These are phyloP conservation scores for Collybia mongolica DNA, from an alignment of 768 basidiomycete genomes.

Conservation along the genomic window DNA sequence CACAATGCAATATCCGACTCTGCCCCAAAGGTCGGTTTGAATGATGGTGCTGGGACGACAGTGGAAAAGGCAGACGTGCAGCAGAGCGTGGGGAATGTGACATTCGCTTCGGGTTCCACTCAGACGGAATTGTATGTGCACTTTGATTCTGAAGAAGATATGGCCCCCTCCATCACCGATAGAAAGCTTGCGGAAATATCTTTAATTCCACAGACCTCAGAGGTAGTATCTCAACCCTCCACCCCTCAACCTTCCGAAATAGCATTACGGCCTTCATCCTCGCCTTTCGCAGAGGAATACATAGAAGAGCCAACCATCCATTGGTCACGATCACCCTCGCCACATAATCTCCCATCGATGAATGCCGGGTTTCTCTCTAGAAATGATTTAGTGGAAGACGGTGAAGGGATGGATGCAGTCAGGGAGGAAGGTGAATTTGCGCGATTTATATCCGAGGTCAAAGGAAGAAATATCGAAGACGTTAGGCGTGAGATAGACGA, in stretches of 20 bases:
- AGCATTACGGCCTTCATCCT: conserved; percentile 18
- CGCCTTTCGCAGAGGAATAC: conserved; percentile 6
- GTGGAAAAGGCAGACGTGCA: background rate
- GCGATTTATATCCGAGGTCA: conserved; percentile 88
- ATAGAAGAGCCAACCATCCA: conserved; percentile 18
- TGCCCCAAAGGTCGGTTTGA: background rate
- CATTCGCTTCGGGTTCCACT: background rate
- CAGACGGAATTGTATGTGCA: background rate
- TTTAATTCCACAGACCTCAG: background rate
- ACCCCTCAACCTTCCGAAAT: background rate
- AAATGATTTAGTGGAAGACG: conserved; percentile 34
- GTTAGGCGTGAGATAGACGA: conserved; percentile 89
- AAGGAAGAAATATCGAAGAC: conserved; percentile 78
- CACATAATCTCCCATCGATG: conserved; percentile 17
- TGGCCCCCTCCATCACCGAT: conserved; percentile 18
- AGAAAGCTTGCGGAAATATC: background rate
- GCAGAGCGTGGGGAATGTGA: background rate
- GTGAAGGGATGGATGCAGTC: conserved; percentile 79
- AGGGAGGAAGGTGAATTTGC: conserved; percentile 89
- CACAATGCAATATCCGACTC: background rate
- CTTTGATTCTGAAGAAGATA: conserved; percentile 34
- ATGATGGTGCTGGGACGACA: background rate
- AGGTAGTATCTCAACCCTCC: no score
- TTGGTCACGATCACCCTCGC: conserved; percentile 36
- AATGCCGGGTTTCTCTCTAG: conserved; percentile 17